These are phyloP conservation scores for Citrullus colocynthis DNA, from an alignment of 306 rosid genomes.

Conservation along the genomic window DNA sequence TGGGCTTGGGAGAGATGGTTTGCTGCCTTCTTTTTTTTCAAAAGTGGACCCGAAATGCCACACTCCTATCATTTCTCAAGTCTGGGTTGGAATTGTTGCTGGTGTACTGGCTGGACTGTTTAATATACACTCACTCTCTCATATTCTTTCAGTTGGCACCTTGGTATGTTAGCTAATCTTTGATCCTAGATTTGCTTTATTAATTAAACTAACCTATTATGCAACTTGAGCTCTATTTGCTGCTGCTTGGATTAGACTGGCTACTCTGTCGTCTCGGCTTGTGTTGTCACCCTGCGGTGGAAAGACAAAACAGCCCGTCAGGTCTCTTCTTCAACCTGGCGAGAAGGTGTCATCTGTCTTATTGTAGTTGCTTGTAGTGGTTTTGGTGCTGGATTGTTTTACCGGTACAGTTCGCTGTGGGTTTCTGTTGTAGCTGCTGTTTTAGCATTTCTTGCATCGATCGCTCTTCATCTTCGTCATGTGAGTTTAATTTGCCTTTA, in stretches of 20 bases:
- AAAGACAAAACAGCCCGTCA: constrained; percentile 41
- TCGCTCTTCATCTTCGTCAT: constrained; percentile 61
- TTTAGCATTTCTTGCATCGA: constrained; percentile 40
- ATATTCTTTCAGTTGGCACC: constrained; percentile 88
- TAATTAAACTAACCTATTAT: constrained; percentile 13
- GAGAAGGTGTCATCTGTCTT: constrained; percentile 76
- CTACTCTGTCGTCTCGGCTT: constrained; percentile 93
- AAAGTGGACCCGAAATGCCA: constrained; percentile 51
- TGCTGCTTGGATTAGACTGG: constrained; percentile 68
- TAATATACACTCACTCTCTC: constrained; percentile 71
- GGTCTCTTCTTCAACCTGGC: constrained; percentile 41
- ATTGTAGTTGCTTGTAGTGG: constrained; percentile 47
- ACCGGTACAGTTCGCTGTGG: constrained; percentile 33
- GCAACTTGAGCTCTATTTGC: background rate
- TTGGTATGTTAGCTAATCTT: constrained; percentile 48
- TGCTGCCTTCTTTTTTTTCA: constrained; percentile 74
- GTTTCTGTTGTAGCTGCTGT: constrained; percentile 30
- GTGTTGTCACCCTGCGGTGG: constrained; percentile 83
- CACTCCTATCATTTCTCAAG: constrained; percentile 84
- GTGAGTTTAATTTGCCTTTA: constrained; percentile 24
- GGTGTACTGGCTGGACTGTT: constrained; percentile 68
- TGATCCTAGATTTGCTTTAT: background rate
- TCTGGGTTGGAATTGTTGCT: constrained; percentile 90
- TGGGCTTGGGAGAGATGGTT: constrained; percentile 96
- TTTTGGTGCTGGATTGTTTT: constrained; percentile 64